Evolutionary conservation across 495 filamentous ascomycete species (phyloP), one percentile per base, ranked within the genome.

Genomic region (Neurospora sp.): DNA sequence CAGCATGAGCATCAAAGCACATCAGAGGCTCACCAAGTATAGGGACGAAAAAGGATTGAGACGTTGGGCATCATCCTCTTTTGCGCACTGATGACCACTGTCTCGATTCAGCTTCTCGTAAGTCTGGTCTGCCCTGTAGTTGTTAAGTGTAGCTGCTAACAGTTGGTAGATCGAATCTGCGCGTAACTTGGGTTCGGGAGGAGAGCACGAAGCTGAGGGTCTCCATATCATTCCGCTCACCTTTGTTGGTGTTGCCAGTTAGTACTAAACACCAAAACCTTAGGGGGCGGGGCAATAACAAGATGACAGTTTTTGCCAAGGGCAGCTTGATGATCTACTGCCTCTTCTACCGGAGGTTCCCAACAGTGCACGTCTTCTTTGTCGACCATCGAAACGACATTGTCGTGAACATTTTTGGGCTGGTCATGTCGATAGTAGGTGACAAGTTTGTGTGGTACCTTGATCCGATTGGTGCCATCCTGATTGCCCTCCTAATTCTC

Each of bases 51-150:
- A 11, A 80, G 87, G 69, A 86, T 87, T 72, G 86, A 88, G 76
- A 88, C 86, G 7, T 84, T 88, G 62, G 87, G 86, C 6, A 87
- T 88, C 72, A 88, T 89, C 73, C 82, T 88, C 72, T 89, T 89
- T 82, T 88, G 86, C 75, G 86, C 86, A 46, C 77, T 88, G 76
- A 87, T 88, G 85, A 88, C 86, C 35, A 88, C 86, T 0, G 87
- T 89, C 20, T 83, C 87, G 70, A 83, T 88, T 39, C 82, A 88
- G 76, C 77, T 89, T 39, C 83, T 88, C 71, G 81, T 85, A 77
- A 80, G 82, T 81, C 46, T 7, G 20, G 1, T 7, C 1, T 40
- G 46, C 27, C 16, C 39, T 70, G 39, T 23, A 40, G 39, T 14
- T 35, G 54, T 39, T 27, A 1, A 16, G 27, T 39, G 9, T 69